Evolutionary conservation across 2,329 filamentous ascomycete species (phyloP).

Genomic region (Arthrinium puccinioides): DNA sequence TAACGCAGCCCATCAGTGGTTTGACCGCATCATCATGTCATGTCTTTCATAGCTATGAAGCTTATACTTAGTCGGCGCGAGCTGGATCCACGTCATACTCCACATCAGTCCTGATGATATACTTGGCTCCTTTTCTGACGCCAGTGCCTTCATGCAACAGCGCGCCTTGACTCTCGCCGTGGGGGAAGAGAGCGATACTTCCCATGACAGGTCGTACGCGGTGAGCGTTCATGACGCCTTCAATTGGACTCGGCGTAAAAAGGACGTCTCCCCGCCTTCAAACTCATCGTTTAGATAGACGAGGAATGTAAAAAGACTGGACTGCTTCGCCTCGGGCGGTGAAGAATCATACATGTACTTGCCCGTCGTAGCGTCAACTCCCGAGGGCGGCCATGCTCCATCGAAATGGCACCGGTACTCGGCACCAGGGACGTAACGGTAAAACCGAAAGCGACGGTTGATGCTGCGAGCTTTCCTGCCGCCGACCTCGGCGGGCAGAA

Average conservation of each 20-base stretch:
- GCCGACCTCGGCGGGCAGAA: conserved; percentile 46
- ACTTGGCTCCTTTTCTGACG: conserved; percentile 58
- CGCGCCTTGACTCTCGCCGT: conserved; percentile 59
- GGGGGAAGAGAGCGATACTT: conserved; percentile 60
- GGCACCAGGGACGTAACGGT: conserved; percentile 65
- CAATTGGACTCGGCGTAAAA: conserved; percentile 55
- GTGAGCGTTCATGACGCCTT: conserved; percentile 63
- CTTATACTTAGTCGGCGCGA: too few species aligned
- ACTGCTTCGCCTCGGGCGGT: conserved; percentile 50
- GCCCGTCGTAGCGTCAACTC: conserved; percentile 43
- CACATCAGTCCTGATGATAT: conserved; percentile 65
- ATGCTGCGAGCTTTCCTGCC: conserved; percentile 54
- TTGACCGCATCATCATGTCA: too few species aligned
- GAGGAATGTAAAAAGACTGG: conserved; percentile 62
- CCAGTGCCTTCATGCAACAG: conserved; percentile 65
- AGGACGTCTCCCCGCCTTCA: conserved; percentile 63
- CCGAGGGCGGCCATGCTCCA: conserved; percentile 66
- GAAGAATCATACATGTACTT: conserved; percentile 62
- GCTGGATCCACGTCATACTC: conserved; percentile 57
- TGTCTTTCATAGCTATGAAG: too few species aligned
- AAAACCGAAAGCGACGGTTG: conserved; percentile 64
- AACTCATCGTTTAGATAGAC: conserved; percentile 68
- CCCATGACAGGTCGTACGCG: conserved; percentile 63
- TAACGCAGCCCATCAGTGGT: too few species aligned
- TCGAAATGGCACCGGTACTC: conserved; percentile 67